Base-by-base conservation (phyloP, 225 moss, liverwort and hornwort genomes). In the Sphagnum contortum region DNA sequence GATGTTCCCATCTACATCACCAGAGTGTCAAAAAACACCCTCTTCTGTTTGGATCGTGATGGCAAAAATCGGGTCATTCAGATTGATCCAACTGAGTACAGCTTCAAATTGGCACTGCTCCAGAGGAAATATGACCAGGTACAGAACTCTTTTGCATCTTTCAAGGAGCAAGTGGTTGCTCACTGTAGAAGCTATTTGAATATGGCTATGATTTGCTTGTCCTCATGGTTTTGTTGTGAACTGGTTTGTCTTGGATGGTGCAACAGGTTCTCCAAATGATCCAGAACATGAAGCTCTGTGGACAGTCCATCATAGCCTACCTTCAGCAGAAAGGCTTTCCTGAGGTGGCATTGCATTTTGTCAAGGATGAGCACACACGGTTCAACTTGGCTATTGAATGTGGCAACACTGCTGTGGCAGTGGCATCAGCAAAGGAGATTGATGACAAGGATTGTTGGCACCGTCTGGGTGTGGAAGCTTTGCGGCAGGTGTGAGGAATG, bases 381-480 rank as follows among this genome's bases (percentile, higher is more conserved):
- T 98, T 98, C 70, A 98, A 98, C 66, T 82, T 98, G 67, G 96
- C 90, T 73, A 79, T 98, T 3, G 96, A 98, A 65, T 98, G 90
- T 76, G 96, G 96, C 13, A 98, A 98, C 72, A 98, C 90, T 66
- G 90, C 88, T 75, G 90, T 98, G 57, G 96, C 92, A 12, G 96
- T 92, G 58, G 96, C 96, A n/a, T 98, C 96, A 29, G 96, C 96
- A 0, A 98, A 98, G 80, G 96, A 98, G 71, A 98, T 98, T 8
- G 92, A 98, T 57, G 93, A 90, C 74, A 98, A 93, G 63, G 92
- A 98, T 72, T 98, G 89, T 64, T 98, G 96, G 96, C 92, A 90
- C 70, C 87, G 92, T 52, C 87, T 98, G 53, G 96, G 96, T 52
- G 92, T 92, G 59, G 96, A 98, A 74, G 96, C 96, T 3, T 85